phyloP scores from a whole-genome alignment of 768 basidiomycete genomes.

The Mycena metata region DNA sequence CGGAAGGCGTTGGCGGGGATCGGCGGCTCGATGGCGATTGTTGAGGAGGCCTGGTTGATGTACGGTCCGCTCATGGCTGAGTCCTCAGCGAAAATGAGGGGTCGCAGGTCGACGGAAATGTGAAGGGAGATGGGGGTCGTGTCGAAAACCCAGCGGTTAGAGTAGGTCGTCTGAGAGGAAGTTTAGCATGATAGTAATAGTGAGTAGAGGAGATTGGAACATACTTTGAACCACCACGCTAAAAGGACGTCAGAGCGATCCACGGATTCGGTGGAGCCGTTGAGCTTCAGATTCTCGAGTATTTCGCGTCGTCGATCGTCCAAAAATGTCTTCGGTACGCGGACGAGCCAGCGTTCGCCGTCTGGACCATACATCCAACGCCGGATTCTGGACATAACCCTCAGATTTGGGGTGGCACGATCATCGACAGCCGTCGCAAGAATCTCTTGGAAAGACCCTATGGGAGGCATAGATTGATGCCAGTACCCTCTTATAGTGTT shows the following conservation, averaged over 20 bases:
- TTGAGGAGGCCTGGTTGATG: conserved; percentile 24
- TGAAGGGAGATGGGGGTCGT: conserved; percentile 11
- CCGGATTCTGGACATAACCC: too few relatives aligned
- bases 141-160: conserved; percentile 4
- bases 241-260: conserved; percentile 16
- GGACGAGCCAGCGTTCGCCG: not conserved
- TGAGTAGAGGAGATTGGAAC: not conserved
- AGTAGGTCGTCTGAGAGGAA: conserved; percentile 14
- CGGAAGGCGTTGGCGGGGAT: not conserved
- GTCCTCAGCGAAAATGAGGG: conserved; percentile 13
- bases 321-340: conserved; percentile 25
- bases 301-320: conserved; percentile 1
- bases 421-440: too few relatives aligned
- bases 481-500: too few relatives aligned
- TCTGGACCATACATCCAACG: too few relatives aligned
- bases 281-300: conserved; percentile 14
- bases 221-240: conserved; percentile 29
- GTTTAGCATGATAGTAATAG: not conserved
- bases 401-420: too few relatives aligned
- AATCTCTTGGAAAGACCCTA: too few relatives aligned
- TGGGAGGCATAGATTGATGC: too few relatives aligned
- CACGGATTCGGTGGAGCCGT: conserved; percentile 22
- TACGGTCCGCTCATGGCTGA: conserved; percentile 2
- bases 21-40: not conserved
- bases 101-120: conserved; percentile 15